These are phyloP conservation scores for Houttuynia cordata DNA, from an alignment of 164 flowering plant genomes.

Conservation along the genomic window DNA sequence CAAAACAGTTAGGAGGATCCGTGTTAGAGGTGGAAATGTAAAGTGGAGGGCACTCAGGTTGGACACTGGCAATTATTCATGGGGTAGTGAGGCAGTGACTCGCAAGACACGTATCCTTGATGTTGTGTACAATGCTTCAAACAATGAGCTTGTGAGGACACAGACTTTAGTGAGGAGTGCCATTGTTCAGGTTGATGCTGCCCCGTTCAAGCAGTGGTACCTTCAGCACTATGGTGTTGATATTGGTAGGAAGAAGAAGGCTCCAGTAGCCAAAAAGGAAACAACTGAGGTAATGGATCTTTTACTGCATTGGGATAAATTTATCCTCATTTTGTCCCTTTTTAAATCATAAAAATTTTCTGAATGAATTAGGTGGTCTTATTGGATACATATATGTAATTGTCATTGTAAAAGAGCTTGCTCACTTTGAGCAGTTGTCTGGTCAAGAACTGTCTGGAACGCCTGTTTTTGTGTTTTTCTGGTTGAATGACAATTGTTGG, in stretches of 20 bases:
- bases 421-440: too few relatives aligned
- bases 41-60: slow-evolving; percentile 9
- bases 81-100: slow-evolving; percentile 10
- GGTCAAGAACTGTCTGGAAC: too few relatives aligned
- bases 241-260: slow-evolving; percentile 9
- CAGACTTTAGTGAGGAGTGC: slow-evolving; percentile 8
- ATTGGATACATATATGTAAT: too few relatives aligned
- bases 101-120: slow-evolving; percentile 9
- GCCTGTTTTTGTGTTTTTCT: too few relatives aligned
- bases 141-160: slow-evolving; percentile 10
- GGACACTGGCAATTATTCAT: slow-evolving; percentile 10
- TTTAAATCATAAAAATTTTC: too few relatives aligned
- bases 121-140: slow-evolving; percentile 10
- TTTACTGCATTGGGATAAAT: background rate
- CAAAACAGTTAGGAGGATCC: slow-evolving; percentile 9
- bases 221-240: slow-evolving; percentile 8
- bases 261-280: background rate
- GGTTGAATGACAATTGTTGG: too few relatives aligned
- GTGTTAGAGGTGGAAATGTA: slow-evolving; percentile 9
- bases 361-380: too few relatives aligned
- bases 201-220: slow-evolving; percentile 10
- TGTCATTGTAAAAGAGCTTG: too few relatives aligned
- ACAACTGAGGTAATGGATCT: slow-evolving; percentile 4
- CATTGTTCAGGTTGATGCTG: slow-evolving; percentile 9
- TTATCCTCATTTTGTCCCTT: too few relatives aligned